A percentile compares a stretch with the other conserved stretches of the same genome.
Conservation (phyloP, 2,329 filamentous ascomycete genomes). For the Aspergillus latus region DNA sequence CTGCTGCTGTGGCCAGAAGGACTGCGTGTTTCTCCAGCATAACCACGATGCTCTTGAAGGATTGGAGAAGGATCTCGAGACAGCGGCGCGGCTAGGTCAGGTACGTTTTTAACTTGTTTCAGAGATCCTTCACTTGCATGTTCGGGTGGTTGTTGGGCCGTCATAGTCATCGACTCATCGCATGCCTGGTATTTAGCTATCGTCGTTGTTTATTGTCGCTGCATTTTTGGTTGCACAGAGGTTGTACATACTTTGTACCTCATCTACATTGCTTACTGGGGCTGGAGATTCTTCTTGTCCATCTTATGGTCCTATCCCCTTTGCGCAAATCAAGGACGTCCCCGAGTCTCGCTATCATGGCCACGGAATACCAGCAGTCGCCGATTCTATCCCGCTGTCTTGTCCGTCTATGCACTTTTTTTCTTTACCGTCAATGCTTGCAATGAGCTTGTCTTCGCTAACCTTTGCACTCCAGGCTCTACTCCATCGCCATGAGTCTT, state of each 20-base stretch:
- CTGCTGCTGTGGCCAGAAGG: conserved; percentile 82
- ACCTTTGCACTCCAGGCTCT: conserved; percentile 79
- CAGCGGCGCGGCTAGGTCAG: conserved; percentile 85
- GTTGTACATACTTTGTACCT: conserved; percentile 4
- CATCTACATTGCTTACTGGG: conserved; percentile 15
- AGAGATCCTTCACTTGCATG: neutral
- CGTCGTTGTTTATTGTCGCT: conserved; percentile 8
- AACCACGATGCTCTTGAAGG: conserved; percentile 75
- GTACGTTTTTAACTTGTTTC: conserved; percentile 57
- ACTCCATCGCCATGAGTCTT: conserved; percentile 86
- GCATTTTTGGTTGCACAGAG: conserved; percentile 9
- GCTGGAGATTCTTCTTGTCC: conserved; percentile 15
- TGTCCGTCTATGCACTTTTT: conserved; percentile 29
- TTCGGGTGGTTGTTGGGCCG: conserved; percentile 7
- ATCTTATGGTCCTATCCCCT: neutral
- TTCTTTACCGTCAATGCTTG: conserved; percentile 19
- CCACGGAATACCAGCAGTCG: conserved; percentile 20
- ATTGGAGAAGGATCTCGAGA: conserved; percentile 83
- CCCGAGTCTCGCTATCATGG: conserved; percentile 21
- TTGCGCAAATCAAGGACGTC: neutral
- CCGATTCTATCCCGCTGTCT: conserved; percentile 32
- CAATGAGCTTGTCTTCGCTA: conserved; percentile 54
- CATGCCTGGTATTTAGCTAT: conserved; percentile 3
- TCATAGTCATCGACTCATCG: neutral
- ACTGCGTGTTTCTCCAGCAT: conserved; percentile 78